A percentile compares a stretch with the other conserved stretches of the same genome.
Evolutionary conservation across 2,329 filamentous ascomycete genomes (phyloP).

Genomic region (Phyllosticta ampelicida): DNA sequence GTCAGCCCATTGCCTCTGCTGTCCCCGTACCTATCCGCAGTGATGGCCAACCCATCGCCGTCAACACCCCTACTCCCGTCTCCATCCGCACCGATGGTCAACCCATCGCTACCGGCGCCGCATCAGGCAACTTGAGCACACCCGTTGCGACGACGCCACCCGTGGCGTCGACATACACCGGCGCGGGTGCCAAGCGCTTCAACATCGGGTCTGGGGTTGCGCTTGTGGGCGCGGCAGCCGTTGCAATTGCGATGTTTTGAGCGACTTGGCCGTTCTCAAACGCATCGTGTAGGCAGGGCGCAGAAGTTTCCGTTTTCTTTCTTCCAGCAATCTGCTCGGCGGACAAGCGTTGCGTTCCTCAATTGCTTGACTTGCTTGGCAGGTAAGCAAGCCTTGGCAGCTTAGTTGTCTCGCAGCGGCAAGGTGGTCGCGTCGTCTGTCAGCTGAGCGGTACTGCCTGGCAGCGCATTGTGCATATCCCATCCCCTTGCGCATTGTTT

Average conservation of each 20-base stretch:
- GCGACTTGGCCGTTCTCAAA: neutral
- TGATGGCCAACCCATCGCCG: slow-evolving; percentile 6
- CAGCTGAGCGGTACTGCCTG: neutral
- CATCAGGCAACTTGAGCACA: neutral
- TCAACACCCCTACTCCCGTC: slow-evolving; percentile 2
- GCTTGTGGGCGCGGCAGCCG: slow-evolving; percentile 4
- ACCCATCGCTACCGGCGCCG: slow-evolving; percentile 12
- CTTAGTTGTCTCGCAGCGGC: neutral
- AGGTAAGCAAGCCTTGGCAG: neutral
- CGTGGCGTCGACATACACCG: slow-evolving; percentile 12
- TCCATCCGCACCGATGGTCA: slow-evolving; percentile 9
- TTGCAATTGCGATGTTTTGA: slow-evolving; percentile 8
- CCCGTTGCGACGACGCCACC: slow-evolving; percentile 11
- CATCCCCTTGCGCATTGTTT: neutral
- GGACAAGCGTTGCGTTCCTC: neutral
- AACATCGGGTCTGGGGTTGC: slow-evolving; percentile 4
- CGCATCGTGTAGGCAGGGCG: neutral
- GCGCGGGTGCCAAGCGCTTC: neutral
- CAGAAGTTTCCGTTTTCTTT: neutral
- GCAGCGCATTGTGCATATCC: neutral
- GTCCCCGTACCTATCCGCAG: slow-evolving; percentile 6
- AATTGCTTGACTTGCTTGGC: neutral
- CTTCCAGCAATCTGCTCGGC: neutral
- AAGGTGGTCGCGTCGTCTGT: neutral
- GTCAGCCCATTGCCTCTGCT: neutral